A percentile compares a stretch with the other conserved stretches of the same genome.
phyloP scores from a whole-genome alignment of 345 rosid species.

The Euphorbia tirucalli region DNA sequence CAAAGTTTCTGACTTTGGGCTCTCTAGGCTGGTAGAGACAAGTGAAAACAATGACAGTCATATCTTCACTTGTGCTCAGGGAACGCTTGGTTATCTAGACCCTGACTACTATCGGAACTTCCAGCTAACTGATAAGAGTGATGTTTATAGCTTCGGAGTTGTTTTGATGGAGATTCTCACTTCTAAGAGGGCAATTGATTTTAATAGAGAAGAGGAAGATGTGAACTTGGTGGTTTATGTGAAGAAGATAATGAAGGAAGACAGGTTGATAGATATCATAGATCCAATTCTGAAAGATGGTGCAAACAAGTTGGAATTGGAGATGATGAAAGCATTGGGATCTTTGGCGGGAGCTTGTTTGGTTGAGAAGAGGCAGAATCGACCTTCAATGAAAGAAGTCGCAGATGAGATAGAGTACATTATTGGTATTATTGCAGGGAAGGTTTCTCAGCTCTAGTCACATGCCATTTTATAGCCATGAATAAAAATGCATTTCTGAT shows the following conservation, averaged over 20 bases:
- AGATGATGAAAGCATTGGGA: slow-evolving; percentile 45
- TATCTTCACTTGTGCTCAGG: slow-evolving; percentile 55
- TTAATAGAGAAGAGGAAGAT: slow-evolving; percentile 49
- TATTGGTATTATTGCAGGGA: slow-evolving; percentile 28
- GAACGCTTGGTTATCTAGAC: slow-evolving; percentile 62
- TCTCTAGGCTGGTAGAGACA: slow-evolving; percentile 43
- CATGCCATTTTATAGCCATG: not conserved
- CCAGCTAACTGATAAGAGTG: slow-evolving; percentile 60
- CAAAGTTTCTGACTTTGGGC: slow-evolving; percentile 59
- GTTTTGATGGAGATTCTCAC: slow-evolving; percentile 58
- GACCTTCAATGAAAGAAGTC: slow-evolving; percentile 54
- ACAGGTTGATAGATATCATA: slow-evolving; percentile 34
- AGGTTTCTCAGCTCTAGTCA: slow-evolving; percentile 15
- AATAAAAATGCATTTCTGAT: not conserved
- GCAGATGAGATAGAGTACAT: slow-evolving; percentile 46
- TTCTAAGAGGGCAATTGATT: slow-evolving; percentile 46
- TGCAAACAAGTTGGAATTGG: slow-evolving; percentile 36
- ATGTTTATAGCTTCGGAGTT: slow-evolving; percentile 64
- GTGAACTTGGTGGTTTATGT: slow-evolving; percentile 51
- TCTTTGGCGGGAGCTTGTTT: slow-evolving; percentile 44
- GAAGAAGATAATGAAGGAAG: slow-evolving; percentile 42
- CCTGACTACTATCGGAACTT: slow-evolving; percentile 59
- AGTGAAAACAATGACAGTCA: slow-evolving; percentile 46
- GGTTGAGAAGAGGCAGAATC: slow-evolving; percentile 45
- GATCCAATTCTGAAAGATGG: slow-evolving; percentile 39